Evolutionary conservation across 164 flowering plant species (phyloP).

Genomic region (Aristolochia californica): DNA sequence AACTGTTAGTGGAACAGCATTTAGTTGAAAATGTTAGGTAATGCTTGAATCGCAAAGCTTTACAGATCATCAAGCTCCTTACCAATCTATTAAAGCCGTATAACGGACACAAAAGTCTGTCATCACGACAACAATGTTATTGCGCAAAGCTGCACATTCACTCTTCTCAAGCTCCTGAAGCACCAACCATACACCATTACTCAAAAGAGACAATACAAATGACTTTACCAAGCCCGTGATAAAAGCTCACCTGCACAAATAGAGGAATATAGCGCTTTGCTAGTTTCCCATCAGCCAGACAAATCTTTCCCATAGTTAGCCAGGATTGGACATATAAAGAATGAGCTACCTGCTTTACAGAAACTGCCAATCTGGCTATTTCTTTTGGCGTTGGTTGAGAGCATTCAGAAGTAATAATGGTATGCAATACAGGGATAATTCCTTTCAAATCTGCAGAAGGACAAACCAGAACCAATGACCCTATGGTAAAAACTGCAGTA

Average conservation of each 20-base stretch:
- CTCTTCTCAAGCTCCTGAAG: slow-evolving; percentile 87
- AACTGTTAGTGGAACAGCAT: slow-evolving; percentile 32
- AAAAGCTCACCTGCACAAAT: slow-evolving; percentile 72
- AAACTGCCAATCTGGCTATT: slow-evolving; percentile 29
- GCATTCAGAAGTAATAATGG: slow-evolving; percentile 71
- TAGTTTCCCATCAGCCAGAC: slow-evolving; percentile 78
- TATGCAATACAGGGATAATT: slow-evolving; percentile 52
- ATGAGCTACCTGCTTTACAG: slow-evolving; percentile 49
- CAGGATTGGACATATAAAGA: slow-evolving; percentile 83
- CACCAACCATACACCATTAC: not conserved
- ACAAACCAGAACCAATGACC: slow-evolving; percentile 63
- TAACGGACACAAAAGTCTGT: slow-evolving; percentile 94
- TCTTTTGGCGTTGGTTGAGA: slow-evolving; percentile 36
- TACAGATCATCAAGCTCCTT: slow-evolving; percentile 10
- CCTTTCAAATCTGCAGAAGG: slow-evolving; percentile 58
- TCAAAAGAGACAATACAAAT: not conserved
- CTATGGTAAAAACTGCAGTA: slow-evolving; percentile 75
- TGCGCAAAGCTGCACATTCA: slow-evolving; percentile 74
- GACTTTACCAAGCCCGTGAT: not conserved
- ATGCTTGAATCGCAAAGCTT: too few relatives aligned
- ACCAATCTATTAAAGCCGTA: slow-evolving; percentile 95
- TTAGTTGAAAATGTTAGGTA: too few relatives aligned
- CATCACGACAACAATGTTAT: slow-evolving; percentile 75
- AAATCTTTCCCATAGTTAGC: slow-evolving; percentile 93
- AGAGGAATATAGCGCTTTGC: slow-evolving; percentile 91